Percentiles rank a stretch among this genome's conserved stretches.
phyloP scores from a whole-genome alignment of 2,329 filamentous ascomycete genomes.

The Beauveria brongniartii region DNA sequence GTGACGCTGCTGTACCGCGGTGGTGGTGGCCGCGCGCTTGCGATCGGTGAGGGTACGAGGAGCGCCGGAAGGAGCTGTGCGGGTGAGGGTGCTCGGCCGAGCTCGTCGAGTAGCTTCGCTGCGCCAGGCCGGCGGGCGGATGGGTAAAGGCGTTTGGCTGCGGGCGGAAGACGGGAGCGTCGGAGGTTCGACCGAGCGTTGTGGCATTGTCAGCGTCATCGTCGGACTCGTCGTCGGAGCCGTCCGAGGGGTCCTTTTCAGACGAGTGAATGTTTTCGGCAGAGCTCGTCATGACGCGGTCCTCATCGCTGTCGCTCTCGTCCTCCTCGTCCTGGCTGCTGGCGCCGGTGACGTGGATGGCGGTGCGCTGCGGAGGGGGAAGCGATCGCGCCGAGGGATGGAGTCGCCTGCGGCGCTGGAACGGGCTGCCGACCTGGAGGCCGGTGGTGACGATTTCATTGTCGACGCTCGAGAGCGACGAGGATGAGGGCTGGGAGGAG shows the following conservation, averaged over 20 bases:
- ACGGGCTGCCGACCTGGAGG: slow-evolving; percentile 63
- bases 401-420: slow-evolving; percentile 50
- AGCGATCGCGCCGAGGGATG: slow-evolving; percentile 25
- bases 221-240: slow-evolving; percentile 41
- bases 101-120: slow-evolving; percentile 41
- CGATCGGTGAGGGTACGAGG: slow-evolving; percentile 40
- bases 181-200: slow-evolving; percentile 57
- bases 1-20: slow-evolving; percentile 18
- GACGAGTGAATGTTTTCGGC: slow-evolving; percentile 41
- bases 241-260: slow-evolving; percentile 31
- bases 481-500: slow-evolving; percentile 85
- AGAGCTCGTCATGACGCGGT: slow-evolving; percentile 54
- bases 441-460: slow-evolving; percentile 91
- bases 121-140: slow-evolving; percentile 50
- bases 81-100: slow-evolving; percentile 41
- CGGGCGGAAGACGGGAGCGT: slow-evolving; percentile 60
- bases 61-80: slow-evolving; percentile 42
- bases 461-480: slow-evolving; percentile 74
- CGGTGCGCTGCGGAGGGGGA: slow-evolving; percentile 30
- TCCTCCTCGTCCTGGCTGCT: slow-evolving; percentile 95
- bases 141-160: slow-evolving; percentile 91
- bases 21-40: slow-evolving; percentile 37
- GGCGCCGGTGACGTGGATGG: slow-evolving; percentile 31
- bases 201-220: slow-evolving; percentile 68
- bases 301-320: slow-evolving; percentile 68